phyloP scores from a whole-genome alignment of 2,329 filamentous ascomycete species.

The Pestalotiopsis sp. region DNA sequence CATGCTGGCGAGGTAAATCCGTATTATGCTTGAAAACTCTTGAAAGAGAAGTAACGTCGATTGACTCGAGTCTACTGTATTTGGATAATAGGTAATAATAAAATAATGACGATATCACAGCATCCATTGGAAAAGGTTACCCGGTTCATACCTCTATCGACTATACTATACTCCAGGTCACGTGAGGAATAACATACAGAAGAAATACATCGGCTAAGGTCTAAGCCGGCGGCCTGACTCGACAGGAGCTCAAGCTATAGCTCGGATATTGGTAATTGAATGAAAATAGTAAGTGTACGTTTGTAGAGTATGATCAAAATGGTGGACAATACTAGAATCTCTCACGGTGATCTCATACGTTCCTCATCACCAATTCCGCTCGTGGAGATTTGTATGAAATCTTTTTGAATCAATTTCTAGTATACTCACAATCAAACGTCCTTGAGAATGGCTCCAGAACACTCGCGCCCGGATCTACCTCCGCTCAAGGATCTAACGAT shows the following conservation, averaged over 20 bases:
- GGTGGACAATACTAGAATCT: background rate
- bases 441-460: background rate
- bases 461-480: background rate
- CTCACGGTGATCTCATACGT: background rate
- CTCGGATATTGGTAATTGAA: background rate
- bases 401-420: background rate
- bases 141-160: background rate
- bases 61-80: too few relatives aligned
- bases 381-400: background rate
- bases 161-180: background rate
- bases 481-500: constrained; percentile 63
- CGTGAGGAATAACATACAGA: background rate
- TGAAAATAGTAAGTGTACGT: background rate
- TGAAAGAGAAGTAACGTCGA: too few relatives aligned
- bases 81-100: too few relatives aligned
- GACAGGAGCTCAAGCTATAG: background rate
- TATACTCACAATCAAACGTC: background rate
- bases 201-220: background rate
- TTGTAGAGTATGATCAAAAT: background rate
- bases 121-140: background rate
- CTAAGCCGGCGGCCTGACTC: background rate
- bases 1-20: constrained; percentile 35
- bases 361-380: background rate
- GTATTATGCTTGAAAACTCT: background rate
- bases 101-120: background rate